phyloP scores from a whole-genome alignment of 148 eudicot genomes.

The Rhododendron vialii region DNA sequence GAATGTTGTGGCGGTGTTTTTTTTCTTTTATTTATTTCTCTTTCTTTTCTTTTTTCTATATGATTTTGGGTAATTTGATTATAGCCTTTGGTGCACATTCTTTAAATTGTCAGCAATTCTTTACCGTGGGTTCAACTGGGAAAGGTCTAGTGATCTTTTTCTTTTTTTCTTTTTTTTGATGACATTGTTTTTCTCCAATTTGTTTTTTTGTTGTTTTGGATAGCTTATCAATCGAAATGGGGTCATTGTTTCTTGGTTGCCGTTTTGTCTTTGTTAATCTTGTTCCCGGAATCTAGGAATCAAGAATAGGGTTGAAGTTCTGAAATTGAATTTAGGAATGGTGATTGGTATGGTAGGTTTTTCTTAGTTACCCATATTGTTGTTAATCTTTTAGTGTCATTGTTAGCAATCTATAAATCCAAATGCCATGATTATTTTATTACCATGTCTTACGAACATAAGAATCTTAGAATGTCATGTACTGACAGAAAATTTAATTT shows the following conservation, averaged over 20 bases:
- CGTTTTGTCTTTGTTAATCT: not conserved
- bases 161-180: not conserved
- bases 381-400: not conserved
- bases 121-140: not conserved
- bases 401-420: not conserved
- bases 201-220: not conserved
- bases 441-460: not conserved
- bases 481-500: too few species aligned
- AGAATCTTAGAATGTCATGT: too few species aligned
- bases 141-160: not conserved
- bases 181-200: not conserved
- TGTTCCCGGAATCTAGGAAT: not conserved
- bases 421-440: not conserved
- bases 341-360: not conserved
- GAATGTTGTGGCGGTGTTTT: not conserved
- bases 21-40: too few species aligned
- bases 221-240: not conserved
- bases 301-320: not conserved
- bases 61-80: not conserved
- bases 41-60: too few species aligned
- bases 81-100: not conserved
- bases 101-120: not conserved
- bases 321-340: not conserved
- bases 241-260: not conserved
- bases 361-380: not conserved